Percentiles rank a stretch among this genome's conserved stretches.
Evolutionary conservation across 2,329 filamentous ascomycete species (phyloP).

Genomic region (Cladophialophora chaetospira): DNA sequence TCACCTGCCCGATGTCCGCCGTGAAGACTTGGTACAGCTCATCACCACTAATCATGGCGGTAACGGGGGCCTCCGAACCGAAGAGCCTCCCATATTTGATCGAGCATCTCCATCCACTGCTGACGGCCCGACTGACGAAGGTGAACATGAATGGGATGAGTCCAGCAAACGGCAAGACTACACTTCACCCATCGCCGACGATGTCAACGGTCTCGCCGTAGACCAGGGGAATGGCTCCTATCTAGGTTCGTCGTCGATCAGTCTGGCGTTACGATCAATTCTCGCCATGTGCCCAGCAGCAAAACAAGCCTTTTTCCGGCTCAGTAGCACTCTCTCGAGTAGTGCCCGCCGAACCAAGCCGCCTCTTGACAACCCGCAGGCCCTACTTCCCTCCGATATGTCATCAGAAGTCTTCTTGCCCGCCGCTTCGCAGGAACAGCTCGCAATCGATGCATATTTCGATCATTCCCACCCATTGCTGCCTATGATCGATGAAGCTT

Average conservation of each 20-base stretch:
- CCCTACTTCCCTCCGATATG: too few species aligned
- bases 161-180: slow-evolving; percentile 1
- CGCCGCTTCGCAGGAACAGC: slow-evolving; percentile 2
- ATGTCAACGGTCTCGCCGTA: slow-evolving; percentile 6
- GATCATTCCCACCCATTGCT: slow-evolving; percentile 70
- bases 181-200: slow-evolving; percentile 4
- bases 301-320: slow-evolving; percentile 4
- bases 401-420: too few species aligned
- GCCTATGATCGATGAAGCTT: slow-evolving; percentile 71
- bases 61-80: not conserved
- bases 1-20: not conserved
- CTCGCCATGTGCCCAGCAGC: slow-evolving; percentile 6
- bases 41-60: slow-evolving; percentile 3
- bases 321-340: not conserved
- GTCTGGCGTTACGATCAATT: not conserved
- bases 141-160: slow-evolving; percentile 9
- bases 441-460: slow-evolving; percentile 67
- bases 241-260: slow-evolving; percentile 1
- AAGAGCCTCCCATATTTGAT: not conserved
- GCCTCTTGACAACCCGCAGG: too few species aligned
- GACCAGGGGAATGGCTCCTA: not conserved
- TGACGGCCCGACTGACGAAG: not conserved
- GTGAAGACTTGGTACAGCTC: not conserved
- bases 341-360: not conserved
- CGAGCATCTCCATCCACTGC: not conserved